Base-by-base conservation (phyloP, 2,329 filamentous ascomycete genomes). In the Beauveria caledonica region DNA sequence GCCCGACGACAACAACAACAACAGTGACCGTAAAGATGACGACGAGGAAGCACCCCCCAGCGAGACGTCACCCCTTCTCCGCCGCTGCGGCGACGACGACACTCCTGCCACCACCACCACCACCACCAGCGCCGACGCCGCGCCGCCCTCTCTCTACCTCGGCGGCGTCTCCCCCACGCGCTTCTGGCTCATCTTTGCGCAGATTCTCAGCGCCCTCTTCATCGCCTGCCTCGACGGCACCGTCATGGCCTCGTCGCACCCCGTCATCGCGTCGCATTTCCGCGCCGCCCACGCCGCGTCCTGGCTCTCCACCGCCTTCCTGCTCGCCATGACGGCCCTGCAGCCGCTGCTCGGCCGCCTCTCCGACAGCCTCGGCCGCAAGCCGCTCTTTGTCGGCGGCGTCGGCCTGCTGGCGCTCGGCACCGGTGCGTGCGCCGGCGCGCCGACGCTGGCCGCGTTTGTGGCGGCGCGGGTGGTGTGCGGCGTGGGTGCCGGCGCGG, bases 191-290 rank as follows among this genome's bases (percentile, higher is more conserved):
- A 82, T 88, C 60, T 89, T 88, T 68, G 65, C 73, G 6, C 80
- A 81, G 55, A 77, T 88, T 51, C 72, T 87, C 63, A 68, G 80
- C n/a, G 77, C 78, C 5, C 82, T 83, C 67, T 82, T 86, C 63
- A 76, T 86, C 17, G 75, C 77, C 39, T 85, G 79, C 69, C 92
- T 93, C 68, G 90, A 93, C 75, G 81, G 83, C 11, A 93, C 89
- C 4, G 82, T 93, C 65, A 92, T 93, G 88, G 88, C 88, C 5
- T 90, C 88, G 2, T 87, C 82, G 46, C 89, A 94, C 71, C 89
- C 89, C 0, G 87, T 90, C 61, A 91, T 93, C 63, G 92, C 89
- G 0, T 91, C 88, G 0, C 85, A 92, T 71, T 93, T 93, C 72
- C 77, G 86, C 63, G 83, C 87, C 53, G 89, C 88, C 36, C 91